Evolutionary conservation across 2,329 filamentous ascomycete species (phyloP).

Genomic region (Scytalidium lignicola): DNA sequence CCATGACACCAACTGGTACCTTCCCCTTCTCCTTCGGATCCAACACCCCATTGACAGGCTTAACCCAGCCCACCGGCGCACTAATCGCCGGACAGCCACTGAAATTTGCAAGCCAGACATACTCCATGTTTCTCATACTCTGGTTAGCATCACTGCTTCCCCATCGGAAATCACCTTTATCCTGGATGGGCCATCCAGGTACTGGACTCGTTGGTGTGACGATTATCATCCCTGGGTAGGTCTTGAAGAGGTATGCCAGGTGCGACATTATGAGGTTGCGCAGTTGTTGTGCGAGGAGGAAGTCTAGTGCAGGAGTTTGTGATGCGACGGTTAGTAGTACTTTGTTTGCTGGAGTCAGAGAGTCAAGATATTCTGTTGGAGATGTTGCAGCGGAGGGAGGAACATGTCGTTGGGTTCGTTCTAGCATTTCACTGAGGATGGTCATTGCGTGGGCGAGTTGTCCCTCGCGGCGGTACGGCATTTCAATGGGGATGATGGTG

Average conservation of each 20-base stretch:
- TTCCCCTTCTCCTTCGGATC: conserved; percentile 44
- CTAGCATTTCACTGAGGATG: conserved; percentile 67
- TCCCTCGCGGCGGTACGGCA: conserved; percentile 64
- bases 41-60: conserved; percentile 15
- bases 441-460: conserved; percentile 73
- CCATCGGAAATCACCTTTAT: conserved; percentile 54
- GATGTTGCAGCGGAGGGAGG: conserved; percentile 6
- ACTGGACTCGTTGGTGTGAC: conserved; percentile 73
- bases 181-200: conserved; percentile 63
- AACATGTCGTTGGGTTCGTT: conserved; percentile 18
- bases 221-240: conserved; percentile 70
- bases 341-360: conserved; percentile 62
- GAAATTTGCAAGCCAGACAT: conserved; percentile 80
- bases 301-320: conserved; percentile 63
- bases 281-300: conserved; percentile 67
- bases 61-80: conserved; percentile 68
- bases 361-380: conserved; percentile 41
- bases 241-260: conserved; percentile 63
- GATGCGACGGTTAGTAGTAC: conserved; percentile 61
- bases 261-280: conserved; percentile 75
- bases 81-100: conserved; percentile 71
- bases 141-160: conserved; percentile 71
- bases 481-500: conserved; percentile 50
- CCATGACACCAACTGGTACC: conserved; percentile 57
- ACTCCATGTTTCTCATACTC: conserved; percentile 76